Evolutionary conservation across 345 rosid genomes (phyloP), one percentile per base, ranked within the genome.

Genomic region (Lepidium aucheri): DNA sequence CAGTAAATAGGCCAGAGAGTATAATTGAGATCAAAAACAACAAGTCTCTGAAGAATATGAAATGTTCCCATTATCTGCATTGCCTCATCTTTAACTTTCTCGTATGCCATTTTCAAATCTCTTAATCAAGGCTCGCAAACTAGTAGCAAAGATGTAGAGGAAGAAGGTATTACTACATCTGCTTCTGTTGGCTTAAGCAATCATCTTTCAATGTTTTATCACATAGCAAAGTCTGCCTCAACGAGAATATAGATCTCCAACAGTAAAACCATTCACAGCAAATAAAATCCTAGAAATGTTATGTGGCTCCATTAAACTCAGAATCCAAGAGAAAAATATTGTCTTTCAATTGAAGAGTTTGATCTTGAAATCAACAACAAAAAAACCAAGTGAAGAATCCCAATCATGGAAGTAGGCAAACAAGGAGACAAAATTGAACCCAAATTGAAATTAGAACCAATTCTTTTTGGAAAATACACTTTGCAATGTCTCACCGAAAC

Each of bases 1-100:
- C 95, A 88, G 81, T 86, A 88, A 65, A 88, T 86, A 65, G 91
- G 95, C 91, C 95, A 88, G 77, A 88, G 91, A 59, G 95, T 88
- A 68, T 82, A 88, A 77, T 88, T 91, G 60, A 88, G 91, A 77
- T 84, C 95, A 73, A 88, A 88, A 76, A 88, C 89, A 12, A 87
- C 82, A 34, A 87, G 66, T 76, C 66, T 82, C 4, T 90, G 95
- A 55, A 87, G 81, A 13, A 83, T 30, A 63, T 82, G 83, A 59
- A 83, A 82, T 85, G 77, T 81, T 68, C 85, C 87, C 0, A 84
- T 78, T 6, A 82, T 77, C 59, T 68, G 79, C 72, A 79, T 60
- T 7, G 87, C 93, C 26, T 84, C 93, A 14, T 59, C 79, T 74
- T 81, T 86, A 38, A 82, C 84, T 46, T 78, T 84, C 69, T 79